phyloP scores from a whole-genome alignment of 1,284 basidiomycete genomes.

The Naganishia liquefaciens region DNA sequence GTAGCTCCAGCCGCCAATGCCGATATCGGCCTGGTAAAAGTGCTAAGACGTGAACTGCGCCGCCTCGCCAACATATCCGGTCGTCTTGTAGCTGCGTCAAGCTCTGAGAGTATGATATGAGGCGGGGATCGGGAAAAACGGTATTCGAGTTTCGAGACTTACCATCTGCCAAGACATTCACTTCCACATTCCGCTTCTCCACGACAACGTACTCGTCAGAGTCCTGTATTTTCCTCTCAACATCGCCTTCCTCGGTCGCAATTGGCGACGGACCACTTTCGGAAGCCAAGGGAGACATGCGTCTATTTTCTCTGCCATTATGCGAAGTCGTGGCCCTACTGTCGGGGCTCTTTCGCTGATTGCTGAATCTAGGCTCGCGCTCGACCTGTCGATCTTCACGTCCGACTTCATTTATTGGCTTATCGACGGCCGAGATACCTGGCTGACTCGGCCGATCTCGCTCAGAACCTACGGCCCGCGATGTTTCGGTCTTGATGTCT shows the following conservation, averaged over 20 bases:
- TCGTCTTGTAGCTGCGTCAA: conserved; percentile 53
- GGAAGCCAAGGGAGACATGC: conserved; percentile 10
- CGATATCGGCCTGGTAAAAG: conserved; percentile 49
- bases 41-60: conserved; percentile 48
- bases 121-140: not conserved
- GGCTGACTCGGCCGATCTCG: not conserved
- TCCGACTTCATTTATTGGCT: no score
- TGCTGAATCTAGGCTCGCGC: conserved; percentile 2
- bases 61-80: conserved; percentile 49
- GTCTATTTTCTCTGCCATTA: conserved; percentile 9
- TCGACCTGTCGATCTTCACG: not conserved
- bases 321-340: conserved; percentile 4
- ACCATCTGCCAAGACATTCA: conserved; percentile 61
- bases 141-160: conserved; percentile 29
- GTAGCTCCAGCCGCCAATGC: conserved; percentile 40
- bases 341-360: conserved; percentile 10
- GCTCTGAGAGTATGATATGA: conserved; percentile 42
- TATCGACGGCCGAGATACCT: not conserved
- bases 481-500: not conserved
- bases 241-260: not conserved
- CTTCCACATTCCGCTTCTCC: conserved; percentile 61
- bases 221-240: conserved; percentile 25
- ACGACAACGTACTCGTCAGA: conserved; percentile 59
- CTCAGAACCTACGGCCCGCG: not conserved
- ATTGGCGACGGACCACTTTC: not conserved